Evolutionary conservation across 2,329 filamentous ascomycete genomes (phyloP).

Genomic region (Pseudogymnoascus sp.): DNA sequence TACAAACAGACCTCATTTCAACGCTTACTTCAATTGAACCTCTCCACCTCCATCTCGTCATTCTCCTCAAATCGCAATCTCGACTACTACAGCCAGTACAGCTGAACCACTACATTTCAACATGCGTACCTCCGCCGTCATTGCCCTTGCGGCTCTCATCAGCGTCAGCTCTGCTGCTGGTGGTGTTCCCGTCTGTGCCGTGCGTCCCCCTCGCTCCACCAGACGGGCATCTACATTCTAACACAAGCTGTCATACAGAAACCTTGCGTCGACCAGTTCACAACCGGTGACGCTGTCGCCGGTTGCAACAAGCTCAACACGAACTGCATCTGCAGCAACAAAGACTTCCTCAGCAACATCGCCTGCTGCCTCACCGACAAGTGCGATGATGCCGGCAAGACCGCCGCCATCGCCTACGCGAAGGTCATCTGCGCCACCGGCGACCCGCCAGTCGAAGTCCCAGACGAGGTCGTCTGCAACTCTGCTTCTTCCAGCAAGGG

Average conservation of each 20-base stretch:
- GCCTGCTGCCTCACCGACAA: conserved; percentile 40
- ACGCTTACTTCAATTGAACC: neutral
- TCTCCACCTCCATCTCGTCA: conserved; percentile 5
- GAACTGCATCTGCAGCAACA: conserved; percentile 40
- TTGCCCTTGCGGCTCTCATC: conserved; percentile 46
- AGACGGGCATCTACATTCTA: neutral
- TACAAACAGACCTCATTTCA: conserved; percentile 1
- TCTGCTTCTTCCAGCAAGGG: neutral
- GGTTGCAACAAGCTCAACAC: conserved; percentile 35
- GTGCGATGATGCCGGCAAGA: conserved; percentile 37
- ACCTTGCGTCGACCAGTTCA: conserved; percentile 28
- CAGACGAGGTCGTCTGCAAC: conserved; percentile 9
- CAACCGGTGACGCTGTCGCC: conserved; percentile 32
- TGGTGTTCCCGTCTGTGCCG: conserved; percentile 45
- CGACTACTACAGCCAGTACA: conserved; percentile 11
- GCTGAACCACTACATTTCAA: neutral
- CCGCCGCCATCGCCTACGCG: conserved; percentile 26
- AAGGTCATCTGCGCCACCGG: conserved; percentile 28
- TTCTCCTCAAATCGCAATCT: conserved; percentile 11
- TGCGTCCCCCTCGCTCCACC: conserved; percentile 32
- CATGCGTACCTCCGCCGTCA: conserved; percentile 22
- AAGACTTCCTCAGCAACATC: conserved; percentile 39
- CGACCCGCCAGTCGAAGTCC: conserved; percentile 23
- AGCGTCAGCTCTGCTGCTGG: conserved; percentile 23
- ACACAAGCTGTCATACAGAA: conserved; percentile 19